A percentile compares a stretch with the other conserved stretches of the same genome.
Evolutionary conservation across 2,329 filamentous ascomycete genomes (phyloP).

Genomic region (Ophiostoma quercus): DNA sequence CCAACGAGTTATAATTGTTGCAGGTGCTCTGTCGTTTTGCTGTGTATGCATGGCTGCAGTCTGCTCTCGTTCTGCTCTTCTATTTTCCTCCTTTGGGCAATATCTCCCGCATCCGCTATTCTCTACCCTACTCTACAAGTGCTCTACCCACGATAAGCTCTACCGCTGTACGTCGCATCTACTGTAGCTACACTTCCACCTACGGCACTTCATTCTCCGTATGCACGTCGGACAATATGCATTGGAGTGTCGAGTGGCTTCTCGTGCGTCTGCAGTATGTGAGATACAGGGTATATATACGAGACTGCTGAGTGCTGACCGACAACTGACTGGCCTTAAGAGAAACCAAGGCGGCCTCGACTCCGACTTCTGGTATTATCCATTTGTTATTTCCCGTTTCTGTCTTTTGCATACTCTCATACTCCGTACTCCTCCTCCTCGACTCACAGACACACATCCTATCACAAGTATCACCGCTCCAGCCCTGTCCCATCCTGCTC

Average conservation of each 20-base stretch:
- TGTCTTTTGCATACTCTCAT: neutral
- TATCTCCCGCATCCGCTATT: no score
- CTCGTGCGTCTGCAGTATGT: neutral
- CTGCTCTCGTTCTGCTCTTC: neutral
- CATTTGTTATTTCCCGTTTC: neutral
- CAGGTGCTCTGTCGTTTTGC: neutral
- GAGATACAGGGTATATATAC: neutral
- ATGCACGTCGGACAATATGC: neutral
- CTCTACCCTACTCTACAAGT: no score
- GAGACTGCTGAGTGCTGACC: neutral
- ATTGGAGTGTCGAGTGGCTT: neutral
- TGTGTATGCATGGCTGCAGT: neutral
- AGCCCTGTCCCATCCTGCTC: neutral
- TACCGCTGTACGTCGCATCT: no score
- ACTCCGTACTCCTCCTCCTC: neutral
- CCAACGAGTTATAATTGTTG: neutral
- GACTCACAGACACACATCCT: neutral
- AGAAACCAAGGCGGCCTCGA: neutral
- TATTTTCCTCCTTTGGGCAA: neutral
- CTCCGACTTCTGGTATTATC: neutral
- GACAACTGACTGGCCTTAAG: neutral
- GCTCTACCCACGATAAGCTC: no score
- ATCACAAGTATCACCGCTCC: neutral
- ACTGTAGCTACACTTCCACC: no score
- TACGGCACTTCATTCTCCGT: neutral